Percentiles rank a stretch among this genome's conserved stretches.
Evolutionary conservation across 1,284 basidiomycete genomes (phyloP).

Genomic region (Cryptococcus sp.): DNA sequence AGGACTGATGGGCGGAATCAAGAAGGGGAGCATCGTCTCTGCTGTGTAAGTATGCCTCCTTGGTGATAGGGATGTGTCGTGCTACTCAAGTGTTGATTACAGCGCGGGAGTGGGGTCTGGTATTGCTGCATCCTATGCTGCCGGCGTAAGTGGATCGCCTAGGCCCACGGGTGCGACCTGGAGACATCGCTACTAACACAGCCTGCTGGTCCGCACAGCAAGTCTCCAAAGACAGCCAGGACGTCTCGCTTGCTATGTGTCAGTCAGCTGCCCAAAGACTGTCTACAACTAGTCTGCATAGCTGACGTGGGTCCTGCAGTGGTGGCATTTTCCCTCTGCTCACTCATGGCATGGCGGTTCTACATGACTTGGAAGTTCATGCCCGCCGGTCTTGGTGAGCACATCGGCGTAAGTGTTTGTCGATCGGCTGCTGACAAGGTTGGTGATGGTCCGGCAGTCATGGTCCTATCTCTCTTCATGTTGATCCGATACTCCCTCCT

Average conservation of each 20-base stretch:
- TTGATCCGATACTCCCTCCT: slow-evolving; percentile 11
- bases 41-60: slow-evolving; percentile 24
- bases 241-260: slow-evolving; percentile 32
- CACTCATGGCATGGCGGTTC: slow-evolving; percentile 35
- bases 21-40: slow-evolving; percentile 39
- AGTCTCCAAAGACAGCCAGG: slow-evolving; percentile 27
- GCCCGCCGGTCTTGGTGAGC: slow-evolving; percentile 44
- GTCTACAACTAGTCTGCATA: not conserved
- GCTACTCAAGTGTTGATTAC: not conserved
- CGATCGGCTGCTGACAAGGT: not conserved
- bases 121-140: slow-evolving; percentile 34
- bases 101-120: slow-evolving; percentile 32
- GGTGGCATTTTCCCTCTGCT: not conserved
- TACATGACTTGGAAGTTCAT: slow-evolving; percentile 39
- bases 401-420: too few species aligned
- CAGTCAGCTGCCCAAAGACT: slow-evolving; percentile 2
- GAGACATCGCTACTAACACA: too few species aligned
- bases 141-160: slow-evolving; percentile 33
- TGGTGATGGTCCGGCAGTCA: not conserved
- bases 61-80: not conserved
- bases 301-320: not conserved
- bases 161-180: too few species aligned
- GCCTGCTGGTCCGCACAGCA: too few species aligned
- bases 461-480: slow-evolving; percentile 7
- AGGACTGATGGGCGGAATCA: slow-evolving; percentile 36